Conservation (phyloP, 2,329 filamentous ascomycete species). For the Colletotrichum liaoningense region DNA sequence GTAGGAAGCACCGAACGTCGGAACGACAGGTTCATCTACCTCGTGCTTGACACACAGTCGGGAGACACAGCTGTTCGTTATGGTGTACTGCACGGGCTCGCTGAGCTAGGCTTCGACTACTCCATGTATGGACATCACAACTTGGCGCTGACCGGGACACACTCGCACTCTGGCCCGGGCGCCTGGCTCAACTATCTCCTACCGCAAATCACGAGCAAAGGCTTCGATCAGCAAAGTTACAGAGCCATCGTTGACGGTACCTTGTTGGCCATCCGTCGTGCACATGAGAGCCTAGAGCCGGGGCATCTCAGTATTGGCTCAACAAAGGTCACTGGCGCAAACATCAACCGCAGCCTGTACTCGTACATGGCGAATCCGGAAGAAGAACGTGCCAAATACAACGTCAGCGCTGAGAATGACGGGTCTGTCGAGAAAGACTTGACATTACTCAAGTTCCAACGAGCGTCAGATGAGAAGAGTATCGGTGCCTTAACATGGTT, state of each 20-base stretch:
- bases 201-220: constrained; percentile 87
- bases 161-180: constrained; percentile 89
- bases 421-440: constrained; percentile 66
- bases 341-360: constrained; percentile 89
- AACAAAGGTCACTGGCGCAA: constrained; percentile 76
- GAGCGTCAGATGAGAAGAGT: constrained; percentile 76
- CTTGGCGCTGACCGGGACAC: constrained; percentile 89
- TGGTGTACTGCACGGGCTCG: constrained; percentile 81
- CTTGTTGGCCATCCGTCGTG: constrained; percentile 80
- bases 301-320: constrained; percentile 76
- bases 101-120: constrained; percentile 76
- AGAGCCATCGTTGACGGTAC: constrained; percentile 88
- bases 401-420: constrained; percentile 48
- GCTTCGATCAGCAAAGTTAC: constrained; percentile 88
- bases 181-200: constrained; percentile 94
- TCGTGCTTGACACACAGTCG: constrained; percentile 86
- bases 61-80: constrained; percentile 89
- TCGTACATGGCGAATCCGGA: constrained; percentile 89
- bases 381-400: constrained; percentile 78
- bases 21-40: constrained; percentile 81
- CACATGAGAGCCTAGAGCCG: constrained; percentile 68
- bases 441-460: constrained; percentile 80
- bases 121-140: constrained; percentile 81
- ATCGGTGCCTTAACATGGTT: constrained; percentile 92
- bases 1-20: constrained; percentile 75